Evolutionary conservation across 805 yeast species (phyloP).

Genomic region (Ogataea angusta): DNA sequence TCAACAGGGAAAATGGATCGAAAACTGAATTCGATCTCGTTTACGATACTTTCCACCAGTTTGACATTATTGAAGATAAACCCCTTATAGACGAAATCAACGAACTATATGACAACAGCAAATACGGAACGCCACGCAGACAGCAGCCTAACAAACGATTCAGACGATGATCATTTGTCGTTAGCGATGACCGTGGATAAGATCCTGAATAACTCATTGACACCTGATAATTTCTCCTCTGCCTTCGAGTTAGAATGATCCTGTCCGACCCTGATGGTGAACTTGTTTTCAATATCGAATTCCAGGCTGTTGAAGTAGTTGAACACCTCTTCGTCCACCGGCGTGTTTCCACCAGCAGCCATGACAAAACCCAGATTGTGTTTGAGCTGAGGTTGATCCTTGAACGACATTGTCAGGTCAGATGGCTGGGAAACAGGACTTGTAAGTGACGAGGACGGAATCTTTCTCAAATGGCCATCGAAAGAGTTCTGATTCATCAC

Average conservation of each 20-base stretch:
- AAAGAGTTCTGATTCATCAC: conserved; percentile 37
- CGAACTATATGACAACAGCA: conserved; percentile 16
- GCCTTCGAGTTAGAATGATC: conserved; percentile 42
- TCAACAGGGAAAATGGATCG: conserved; percentile 37
- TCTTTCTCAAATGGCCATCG: conserved; percentile 14
- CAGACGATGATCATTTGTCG: conserved; percentile 1
- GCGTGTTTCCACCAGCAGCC: conserved; percentile 63
- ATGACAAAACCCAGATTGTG: conserved; percentile 42
- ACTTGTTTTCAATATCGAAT: conserved; percentile 40
- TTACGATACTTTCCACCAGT: conserved; percentile 19
- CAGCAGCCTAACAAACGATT: conserved; percentile 1
- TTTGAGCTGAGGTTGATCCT: conserved; percentile 3
- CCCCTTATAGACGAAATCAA: conserved; percentile 26
- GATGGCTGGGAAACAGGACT: conserved; percentile 16
- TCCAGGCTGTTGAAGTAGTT: conserved; percentile 47
- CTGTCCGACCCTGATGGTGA: conserved; percentile 60
- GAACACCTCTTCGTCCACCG: conserved; percentile 67
- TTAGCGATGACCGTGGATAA: conserved; percentile 30
- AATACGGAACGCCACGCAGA: conserved; percentile 1
- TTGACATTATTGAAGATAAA: conserved; percentile 20
- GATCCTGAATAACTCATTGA: conserved; percentile 62
- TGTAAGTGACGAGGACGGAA: conserved; percentile 24
- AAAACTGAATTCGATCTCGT: conserved; percentile 34
- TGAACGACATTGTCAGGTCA: conserved; percentile 13
- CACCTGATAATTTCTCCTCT: conserved; percentile 60